phyloP scores from a whole-genome alignment of 2,329 filamentous ascomycete genomes.

The Septoria petroselini region DNA sequence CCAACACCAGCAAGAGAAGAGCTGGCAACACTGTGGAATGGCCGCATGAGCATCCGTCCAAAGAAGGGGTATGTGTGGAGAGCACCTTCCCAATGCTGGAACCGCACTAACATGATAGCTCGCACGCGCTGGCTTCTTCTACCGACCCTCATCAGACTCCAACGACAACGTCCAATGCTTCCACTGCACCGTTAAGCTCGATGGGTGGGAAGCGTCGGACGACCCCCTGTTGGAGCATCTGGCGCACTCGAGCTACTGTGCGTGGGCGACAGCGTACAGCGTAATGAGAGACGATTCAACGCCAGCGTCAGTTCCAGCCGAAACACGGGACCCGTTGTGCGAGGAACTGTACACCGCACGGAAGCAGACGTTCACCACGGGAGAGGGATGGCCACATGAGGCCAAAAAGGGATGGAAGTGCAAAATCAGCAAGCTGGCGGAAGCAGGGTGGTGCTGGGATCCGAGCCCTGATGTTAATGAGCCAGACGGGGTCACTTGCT shows the following conservation, averaged over 20 bases:
- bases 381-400: conserved; percentile 81
- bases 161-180: conserved; percentile 91
- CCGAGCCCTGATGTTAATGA: conserved; percentile 71
- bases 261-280: conserved; percentile 73
- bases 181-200: conserved; percentile 75
- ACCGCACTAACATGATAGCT: conserved; percentile 56
- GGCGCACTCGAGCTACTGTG: conserved; percentile 75
- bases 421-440: conserved; percentile 85
- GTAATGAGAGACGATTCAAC: conserved; percentile 53
- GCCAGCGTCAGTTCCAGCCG: conserved; percentile 59
- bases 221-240: conserved; percentile 81
- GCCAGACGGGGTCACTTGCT: conserved; percentile 78
- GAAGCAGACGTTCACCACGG: conserved; percentile 70
- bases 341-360: conserved; percentile 71
- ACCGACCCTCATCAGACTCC: conserved; percentile 68
- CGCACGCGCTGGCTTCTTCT: conserved; percentile 88
- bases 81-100: not conserved
- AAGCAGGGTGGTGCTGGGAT: conserved; percentile 92
- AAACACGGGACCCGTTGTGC: conserved; percentile 68
- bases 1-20: conserved; percentile 52
- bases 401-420: conserved; percentile 83
- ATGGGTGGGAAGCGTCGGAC: conserved; percentile 89
- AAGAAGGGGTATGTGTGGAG: conserved; percentile 57
- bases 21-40: conserved; percentile 58
- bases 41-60: conserved; percentile 70